Percentiles rank a stretch among this genome's conserved stretches.
Conservation (phyloP, 2,329 filamentous ascomycete genomes). For the Ploettnerulaceae sp. region DNA sequence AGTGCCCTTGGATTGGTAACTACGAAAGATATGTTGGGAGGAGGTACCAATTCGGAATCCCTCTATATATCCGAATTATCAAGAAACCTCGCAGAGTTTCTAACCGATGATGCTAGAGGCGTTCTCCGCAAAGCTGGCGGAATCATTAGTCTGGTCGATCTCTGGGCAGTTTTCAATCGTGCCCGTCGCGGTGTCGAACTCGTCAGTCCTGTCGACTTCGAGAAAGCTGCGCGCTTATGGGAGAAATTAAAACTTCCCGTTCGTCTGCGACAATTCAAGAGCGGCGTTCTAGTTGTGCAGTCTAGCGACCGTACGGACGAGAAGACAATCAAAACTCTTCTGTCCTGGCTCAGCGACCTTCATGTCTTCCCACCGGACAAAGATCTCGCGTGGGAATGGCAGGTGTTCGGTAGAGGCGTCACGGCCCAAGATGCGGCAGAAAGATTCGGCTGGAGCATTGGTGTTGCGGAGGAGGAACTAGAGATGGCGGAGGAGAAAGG, state of each 20-base stretch:
- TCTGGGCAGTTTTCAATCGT: conserved; percentile 94
- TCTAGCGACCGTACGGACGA: conserved; percentile 84
- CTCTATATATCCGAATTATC: conserved; percentile 86
- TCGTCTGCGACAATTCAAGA: conserved; percentile 82
- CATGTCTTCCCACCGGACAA: conserved; percentile 59
- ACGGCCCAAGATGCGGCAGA: conserved; percentile 87
- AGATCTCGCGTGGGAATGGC: conserved; percentile 72
- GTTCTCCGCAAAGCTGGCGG: conserved; percentile 76
- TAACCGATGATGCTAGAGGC: conserved; percentile 78
- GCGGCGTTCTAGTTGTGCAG: conserved; percentile 91
- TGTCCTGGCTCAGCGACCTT: conserved; percentile 72
- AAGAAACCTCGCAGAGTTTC: conserved; percentile 79
- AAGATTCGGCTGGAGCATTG: conserved; percentile 93
- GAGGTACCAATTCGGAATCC: conserved; percentile 68
- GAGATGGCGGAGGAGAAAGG: conserved; percentile 96
- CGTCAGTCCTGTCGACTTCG: conserved; percentile 85
- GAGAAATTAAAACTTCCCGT: conserved; percentile 82
- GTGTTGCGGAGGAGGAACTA: conserved; percentile 89
- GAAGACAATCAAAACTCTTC: conserved; percentile 72
- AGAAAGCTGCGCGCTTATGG: conserved; percentile 85
- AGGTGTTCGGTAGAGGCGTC: conserved; percentile 73
- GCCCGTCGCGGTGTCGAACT: conserved; percentile 90
- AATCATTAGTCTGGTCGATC: conserved; percentile 82
- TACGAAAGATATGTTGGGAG: conserved; percentile 86
- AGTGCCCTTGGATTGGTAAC: conserved; percentile 84